phyloP scores from a whole-genome alignment of 768 basidiomycete species.

The Kwoniella sp. region DNA sequence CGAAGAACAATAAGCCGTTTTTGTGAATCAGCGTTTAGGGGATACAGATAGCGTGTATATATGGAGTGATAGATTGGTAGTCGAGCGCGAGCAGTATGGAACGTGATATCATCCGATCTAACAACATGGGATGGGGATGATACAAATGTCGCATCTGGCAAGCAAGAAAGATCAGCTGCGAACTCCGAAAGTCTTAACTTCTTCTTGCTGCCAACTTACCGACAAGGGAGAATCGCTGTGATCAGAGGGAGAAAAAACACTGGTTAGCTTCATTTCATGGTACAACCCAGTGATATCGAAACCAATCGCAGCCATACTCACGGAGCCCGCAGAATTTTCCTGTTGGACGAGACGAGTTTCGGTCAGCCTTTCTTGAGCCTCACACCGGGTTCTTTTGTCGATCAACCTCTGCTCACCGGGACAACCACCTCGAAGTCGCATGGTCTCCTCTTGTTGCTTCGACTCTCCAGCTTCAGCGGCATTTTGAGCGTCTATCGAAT shows the following conservation, averaged over 20 bases:
- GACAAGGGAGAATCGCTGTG: conserved; percentile 46
- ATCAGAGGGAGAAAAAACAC: not conserved
- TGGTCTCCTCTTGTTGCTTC: conserved; percentile 32
- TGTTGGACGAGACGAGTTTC: not conserved
- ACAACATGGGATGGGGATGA: conserved; percentile 50
- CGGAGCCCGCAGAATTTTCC: conserved; percentile 47
- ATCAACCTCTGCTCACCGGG: conserved; percentile 30
- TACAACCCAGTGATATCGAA: too few species aligned
- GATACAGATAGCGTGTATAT: not conserved
- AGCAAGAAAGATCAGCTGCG: not conserved
- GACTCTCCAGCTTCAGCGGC: conserved; percentile 4
- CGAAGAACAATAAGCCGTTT: too few species aligned
- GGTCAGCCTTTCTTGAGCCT: too few species aligned
- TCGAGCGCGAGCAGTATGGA: too few species aligned
- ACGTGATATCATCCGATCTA: too few species aligned
- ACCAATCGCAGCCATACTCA: conserved; percentile 26
- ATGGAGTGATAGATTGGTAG: too few species aligned
- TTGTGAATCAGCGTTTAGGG: too few species aligned
- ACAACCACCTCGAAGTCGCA: conserved; percentile 49
- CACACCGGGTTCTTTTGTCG: not conserved
- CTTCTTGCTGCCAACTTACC: conserved; percentile 15
- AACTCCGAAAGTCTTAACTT: not conserved
- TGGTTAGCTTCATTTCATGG: not conserved
- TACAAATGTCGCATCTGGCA: conserved; percentile 47
- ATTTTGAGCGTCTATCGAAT: not conserved